Base-by-base conservation (phyloP, 1,284 basidiomycete species). In the Agroathelia rolfsii region DNA sequence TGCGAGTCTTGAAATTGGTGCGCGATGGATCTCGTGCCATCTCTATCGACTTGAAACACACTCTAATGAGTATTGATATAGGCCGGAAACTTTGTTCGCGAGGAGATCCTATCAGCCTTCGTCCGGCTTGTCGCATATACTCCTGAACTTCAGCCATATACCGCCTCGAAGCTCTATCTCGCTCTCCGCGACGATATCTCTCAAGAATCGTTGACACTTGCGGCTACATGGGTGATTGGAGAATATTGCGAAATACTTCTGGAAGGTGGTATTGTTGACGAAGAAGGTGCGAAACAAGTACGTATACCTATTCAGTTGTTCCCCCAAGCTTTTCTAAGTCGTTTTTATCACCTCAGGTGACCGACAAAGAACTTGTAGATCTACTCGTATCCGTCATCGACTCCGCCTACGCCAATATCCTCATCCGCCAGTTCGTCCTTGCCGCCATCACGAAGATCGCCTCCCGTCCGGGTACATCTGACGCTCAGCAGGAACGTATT, bases 61-160 rank as follows among this genome's bases (percentile, higher is more conserved):
- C 21, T 15, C 25, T 37, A 28, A 30, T 25, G 18, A 44, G 27
- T 22, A 14, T 4, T 16, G 18, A 9, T 14, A 6, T 41, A 90
- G 85, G 93, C 94, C n/a, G 95, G 95, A 30, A 98, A 98, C 62
- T 96, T 90, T 48, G 93, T 99, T 17, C 74, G 92, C 40, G 95
- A 98, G 56, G 95, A 98, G 56, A 90, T 97, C 27, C 60, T 98
- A 10, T 88, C 92, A 0, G 79, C 88, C 0, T 98, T 98, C 58
- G 87, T 99, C 42, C 83, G 95, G 13, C 74, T 99, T 13, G 90
- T 97, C 0, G 89, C 87, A 30, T 90, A 99, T 58, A 98, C 95
- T 0, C 90, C 95, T 2, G 95, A 99, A 53, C 64, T 99, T 24
- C 95, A 98, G 58, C 82, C 81, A 9, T 98, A 98, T 58, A 95